A percentile compares a stretch with the other conserved stretches of the same genome.
Evolutionary conservation across 805 yeast species (phyloP).

Genomic region (Lipomyces kockii): DNA sequence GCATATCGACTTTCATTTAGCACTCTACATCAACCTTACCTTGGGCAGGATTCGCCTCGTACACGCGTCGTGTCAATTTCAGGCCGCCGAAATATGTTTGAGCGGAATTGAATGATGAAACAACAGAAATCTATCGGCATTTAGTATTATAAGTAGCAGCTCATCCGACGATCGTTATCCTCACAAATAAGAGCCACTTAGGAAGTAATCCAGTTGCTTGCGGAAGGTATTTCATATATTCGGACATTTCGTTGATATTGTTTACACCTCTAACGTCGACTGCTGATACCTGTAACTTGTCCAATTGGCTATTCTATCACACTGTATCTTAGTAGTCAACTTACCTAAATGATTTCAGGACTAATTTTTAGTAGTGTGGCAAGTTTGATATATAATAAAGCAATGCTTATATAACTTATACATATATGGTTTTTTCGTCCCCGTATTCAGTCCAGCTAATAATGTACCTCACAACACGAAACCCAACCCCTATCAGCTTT

Average conservation of each 20-base stretch:
- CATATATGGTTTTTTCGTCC: no score
- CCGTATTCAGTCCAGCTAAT: no score
- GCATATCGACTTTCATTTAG: not conserved
- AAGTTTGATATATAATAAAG: no score
- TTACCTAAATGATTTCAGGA: no score
- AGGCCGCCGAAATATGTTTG: conserved; percentile 83
- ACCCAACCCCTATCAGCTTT: not conserved
- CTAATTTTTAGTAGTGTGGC: no score
- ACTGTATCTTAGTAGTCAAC: no score
- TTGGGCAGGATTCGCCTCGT: conserved; percentile 64
- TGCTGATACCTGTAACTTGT: not conserved
- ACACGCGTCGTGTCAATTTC: conserved; percentile 77
- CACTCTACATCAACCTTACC: conserved; percentile 47
- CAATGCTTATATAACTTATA: no score
- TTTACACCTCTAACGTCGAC: not conserved
- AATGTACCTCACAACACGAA: no score
- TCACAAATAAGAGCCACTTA: conserved; percentile 74
- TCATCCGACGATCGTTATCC: conserved; percentile 32
- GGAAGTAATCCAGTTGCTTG: conserved; percentile 64
- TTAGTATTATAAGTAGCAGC: not conserved
- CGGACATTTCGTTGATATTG: conserved; percentile 14
- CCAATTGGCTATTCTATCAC: not conserved
- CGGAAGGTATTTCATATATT: conserved; percentile 48
- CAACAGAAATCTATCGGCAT: conserved; percentile 62
- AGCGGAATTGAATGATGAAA: conserved; percentile 86